Evolutionary conservation across 139 green algal genomes (phyloP), one percentile per base, ranked within the genome.

Genomic region (Marvania coccoides): DNA sequence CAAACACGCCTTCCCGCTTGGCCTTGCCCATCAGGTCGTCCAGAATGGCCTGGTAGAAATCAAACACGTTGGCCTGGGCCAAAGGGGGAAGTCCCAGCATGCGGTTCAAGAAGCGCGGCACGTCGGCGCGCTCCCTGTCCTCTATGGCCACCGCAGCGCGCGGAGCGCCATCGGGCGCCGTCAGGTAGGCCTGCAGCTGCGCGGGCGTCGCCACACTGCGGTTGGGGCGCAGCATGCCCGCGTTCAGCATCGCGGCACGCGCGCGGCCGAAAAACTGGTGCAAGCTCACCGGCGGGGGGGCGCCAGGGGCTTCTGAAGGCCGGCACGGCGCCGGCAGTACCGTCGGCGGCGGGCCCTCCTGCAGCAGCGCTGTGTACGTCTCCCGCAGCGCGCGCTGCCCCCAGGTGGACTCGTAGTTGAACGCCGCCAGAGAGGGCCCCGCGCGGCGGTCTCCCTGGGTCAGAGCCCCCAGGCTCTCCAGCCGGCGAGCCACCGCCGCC

Each of bases 391-490:
- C 81, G 9, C 63, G 37, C 61, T 83, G 84, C 24, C 83, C 83
- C 65, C 64, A 85, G 0, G 54, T 35, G 12, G 30, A 76, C 58
- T 89, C 81, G 55, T 79, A 88, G 59, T 88, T 89, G 74, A 78
- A 86, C 24, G 72, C 73, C 5, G 37, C 61, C 10, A 85, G 61
- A 35, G 63, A 72, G 37, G 72, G 65, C 5, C 79, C 79, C 33
- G 79, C 71, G 2, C 70, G 63, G 60, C 78, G 57, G 68, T 82
- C 78, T 42, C 78, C 78, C 60, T 73, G 74, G 1, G 89, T 97
- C 13, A 97, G 81, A 7, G 90, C 90, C 0, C 90, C 88, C 65
- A 96, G 73, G 35, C 53, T 82, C 55, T 95, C 87, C 76, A 97
- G 77, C 9, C 90, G 85, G 24, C 84, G 62, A 4, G 89, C 87